Base-by-base conservation (phyloP, 2,329 filamentous ascomycete species). In the Fusarium sororula region DNA sequence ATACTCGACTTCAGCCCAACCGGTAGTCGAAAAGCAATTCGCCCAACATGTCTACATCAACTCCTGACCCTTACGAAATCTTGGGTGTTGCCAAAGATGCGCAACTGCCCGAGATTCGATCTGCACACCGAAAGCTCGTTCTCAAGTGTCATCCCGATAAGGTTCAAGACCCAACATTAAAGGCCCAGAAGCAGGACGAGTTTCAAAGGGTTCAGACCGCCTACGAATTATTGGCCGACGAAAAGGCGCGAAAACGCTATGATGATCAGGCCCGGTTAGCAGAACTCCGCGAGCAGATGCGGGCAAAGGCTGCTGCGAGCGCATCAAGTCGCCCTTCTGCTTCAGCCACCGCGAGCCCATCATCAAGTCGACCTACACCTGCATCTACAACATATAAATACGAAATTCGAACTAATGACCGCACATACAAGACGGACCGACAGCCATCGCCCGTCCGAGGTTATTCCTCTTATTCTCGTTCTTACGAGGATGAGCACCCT, bases 141-240 rank as follows among this genome's bases (percentile, higher is more conserved):
- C 89, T 98, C 76, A 94, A 93, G 82, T 95, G 93, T 80, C 95
- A 98, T 77, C 95, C 95, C 39, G 95, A 98, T 86, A 97, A 98
- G 84, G 90, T 97, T 72, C 92, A 94, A 75, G 90, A 97, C 78
- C 90, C 92, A 60, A 86, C 90, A 22, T 86, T 93, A 78, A 97
- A 96, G 83, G 90, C 90, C 67, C 85, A 90, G 77, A 97, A 95
- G 82, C 91, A 93, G 77, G 92, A 94, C 77, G 92, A 97, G 83
- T 99, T 98, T 79, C 95, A 98, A 83, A 91, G 91, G 81, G 94
- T 98, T 39, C 95, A 98, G 82, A 90, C 95, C 78, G 95, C 96
- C 57, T 99, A 98, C 83, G 96, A 98, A 83, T 87, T 96, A 37
- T 89, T 99, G 69, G 93, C 90, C 79, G 92, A 98, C 80, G 93